Evolutionary conservation across 2,329 filamentous ascomycete genomes (phyloP).

Genomic region (Laburnicola sp.): DNA sequence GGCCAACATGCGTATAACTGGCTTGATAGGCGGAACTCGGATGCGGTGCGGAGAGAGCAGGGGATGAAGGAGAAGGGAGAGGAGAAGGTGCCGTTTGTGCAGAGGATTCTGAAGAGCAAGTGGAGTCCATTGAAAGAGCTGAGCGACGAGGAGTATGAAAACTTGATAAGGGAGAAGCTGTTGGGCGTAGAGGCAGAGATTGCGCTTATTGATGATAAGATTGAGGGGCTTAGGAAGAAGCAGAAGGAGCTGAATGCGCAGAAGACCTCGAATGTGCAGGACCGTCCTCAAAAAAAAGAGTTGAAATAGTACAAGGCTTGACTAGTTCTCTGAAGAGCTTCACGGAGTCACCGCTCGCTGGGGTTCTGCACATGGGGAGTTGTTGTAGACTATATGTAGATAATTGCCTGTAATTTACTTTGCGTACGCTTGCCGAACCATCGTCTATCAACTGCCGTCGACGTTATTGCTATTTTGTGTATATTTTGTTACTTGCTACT

Average conservation of each 20-base stretch:
- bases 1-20: conserved; percentile 62
- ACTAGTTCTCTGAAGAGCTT: not conserved
- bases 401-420: no score
- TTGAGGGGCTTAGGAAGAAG: conserved; percentile 54
- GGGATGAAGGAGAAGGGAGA: conserved; percentile 24
- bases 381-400: no score
- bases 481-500: no score
- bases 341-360: no score
- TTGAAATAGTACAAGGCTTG: not conserved
- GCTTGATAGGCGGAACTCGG: conserved; percentile 53
- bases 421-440: no score
- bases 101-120: conserved; percentile 61
- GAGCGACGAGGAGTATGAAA: conserved; percentile 72
- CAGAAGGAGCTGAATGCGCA: conserved; percentile 25
- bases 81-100: conserved; percentile 46
- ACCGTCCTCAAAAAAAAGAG: not conserved
- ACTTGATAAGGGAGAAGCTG: conserved; percentile 71
- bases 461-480: no score
- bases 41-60: conserved; percentile 40
- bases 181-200: conserved; percentile 75
- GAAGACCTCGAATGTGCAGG: conserved; percentile 10
- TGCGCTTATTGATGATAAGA: conserved; percentile 75
- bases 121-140: conserved; percentile 73
- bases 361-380: no score
- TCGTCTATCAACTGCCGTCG: no score